These are phyloP conservation scores for Novymonas esmeraldas DNA, from an alignment of 208 protist species.

Conservation along the genomic window DNA sequence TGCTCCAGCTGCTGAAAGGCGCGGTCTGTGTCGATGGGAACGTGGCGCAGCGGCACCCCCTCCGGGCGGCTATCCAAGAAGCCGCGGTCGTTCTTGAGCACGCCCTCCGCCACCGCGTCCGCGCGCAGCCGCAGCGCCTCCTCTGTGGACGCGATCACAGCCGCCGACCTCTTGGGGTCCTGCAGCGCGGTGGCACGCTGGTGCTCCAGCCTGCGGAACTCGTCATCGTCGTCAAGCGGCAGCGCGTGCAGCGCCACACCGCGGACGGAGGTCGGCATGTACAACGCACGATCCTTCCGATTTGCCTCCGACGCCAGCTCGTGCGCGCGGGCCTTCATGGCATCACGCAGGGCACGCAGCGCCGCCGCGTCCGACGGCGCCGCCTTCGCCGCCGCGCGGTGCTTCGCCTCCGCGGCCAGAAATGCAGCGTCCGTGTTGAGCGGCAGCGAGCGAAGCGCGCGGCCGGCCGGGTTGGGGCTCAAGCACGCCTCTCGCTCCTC, in stretches of 20 bases:
- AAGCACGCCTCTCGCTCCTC: constrained; percentile 49
- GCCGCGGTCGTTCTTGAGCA: constrained; percentile 47
- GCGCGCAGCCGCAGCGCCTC: constrained; percentile 52
- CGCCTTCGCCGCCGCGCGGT: constrained; percentile 34
- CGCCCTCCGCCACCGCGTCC: constrained; percentile 34
- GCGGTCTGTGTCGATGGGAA: constrained; percentile 53
- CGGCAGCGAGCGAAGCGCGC: constrained; percentile 40
- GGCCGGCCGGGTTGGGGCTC: constrained; percentile 41
- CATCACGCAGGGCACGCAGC: constrained; percentile 33
- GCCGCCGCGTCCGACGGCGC: constrained; percentile 29
- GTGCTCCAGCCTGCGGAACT: constrained; percentile 59
- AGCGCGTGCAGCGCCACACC: constrained; percentile 54
- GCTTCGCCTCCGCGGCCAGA: constrained; percentile 38
- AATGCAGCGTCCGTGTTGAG: constrained; percentile 47
- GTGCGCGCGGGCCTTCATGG: constrained; percentile 50
- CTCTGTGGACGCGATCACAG: constrained; percentile 29
- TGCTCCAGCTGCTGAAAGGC: constrained; percentile 56
- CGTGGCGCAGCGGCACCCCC: constrained; percentile 55
- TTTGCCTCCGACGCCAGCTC: constrained; percentile 55
- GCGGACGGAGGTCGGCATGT: constrained; percentile 38
- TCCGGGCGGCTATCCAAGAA: constrained; percentile 53
- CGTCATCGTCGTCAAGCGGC: constrained; percentile 53
- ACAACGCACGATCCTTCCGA: constrained; percentile 39
- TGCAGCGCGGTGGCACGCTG: constrained; percentile 32
- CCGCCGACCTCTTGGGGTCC: constrained; percentile 24